Conservation (phyloP, 192 early-diverging fungal species). For the Podila clonocystis region DNA sequence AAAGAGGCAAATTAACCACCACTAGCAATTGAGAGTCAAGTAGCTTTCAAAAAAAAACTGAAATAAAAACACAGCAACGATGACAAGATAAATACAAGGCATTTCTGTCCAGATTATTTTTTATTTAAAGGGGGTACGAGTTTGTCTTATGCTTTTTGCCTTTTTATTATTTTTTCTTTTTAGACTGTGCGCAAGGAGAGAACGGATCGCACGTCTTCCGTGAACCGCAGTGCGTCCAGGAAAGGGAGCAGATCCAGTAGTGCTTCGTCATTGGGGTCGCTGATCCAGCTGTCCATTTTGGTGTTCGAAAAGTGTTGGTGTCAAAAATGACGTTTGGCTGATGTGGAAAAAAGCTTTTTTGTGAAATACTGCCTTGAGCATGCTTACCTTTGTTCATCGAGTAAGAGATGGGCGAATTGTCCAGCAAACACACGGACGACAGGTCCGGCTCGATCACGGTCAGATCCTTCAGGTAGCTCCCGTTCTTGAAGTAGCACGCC, state of each 20-base stretch:
- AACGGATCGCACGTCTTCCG: slow-evolving; percentile 85
- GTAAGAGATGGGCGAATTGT: slow-evolving; percentile 84
- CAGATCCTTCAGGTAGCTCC: slow-evolving; percentile 84
- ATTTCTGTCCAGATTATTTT: too few relatives aligned
- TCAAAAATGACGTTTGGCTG: not conserved
- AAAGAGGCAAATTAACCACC: not conserved
- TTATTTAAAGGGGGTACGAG: too few relatives aligned
- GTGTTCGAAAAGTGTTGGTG: not conserved
- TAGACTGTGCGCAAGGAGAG: slow-evolving; percentile 64
- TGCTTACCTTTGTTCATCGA: slow-evolving; percentile 75
- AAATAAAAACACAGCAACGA: not conserved
- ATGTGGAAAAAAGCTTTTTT: not conserved
- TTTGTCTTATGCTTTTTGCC: too few relatives aligned
- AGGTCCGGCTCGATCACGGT: slow-evolving; percentile 79
- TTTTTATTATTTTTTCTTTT: too few relatives aligned
- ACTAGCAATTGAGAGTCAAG: not conserved
- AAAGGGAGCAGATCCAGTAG: slow-evolving; percentile 89
- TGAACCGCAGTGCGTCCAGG: slow-evolving; percentile 87
- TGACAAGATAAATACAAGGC: too few relatives aligned
- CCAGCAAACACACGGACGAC: slow-evolving; percentile 82
- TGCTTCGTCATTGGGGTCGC: slow-evolving; percentile 80
- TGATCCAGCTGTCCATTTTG: slow-evolving; percentile 75
- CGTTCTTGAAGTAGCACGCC: slow-evolving; percentile 76
- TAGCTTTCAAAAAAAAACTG: slow-evolving; percentile 1
- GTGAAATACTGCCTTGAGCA: not conserved